Conservation (phyloP, 164 flowering plant species). For the grape (Vitis vinifera) region DNA sequence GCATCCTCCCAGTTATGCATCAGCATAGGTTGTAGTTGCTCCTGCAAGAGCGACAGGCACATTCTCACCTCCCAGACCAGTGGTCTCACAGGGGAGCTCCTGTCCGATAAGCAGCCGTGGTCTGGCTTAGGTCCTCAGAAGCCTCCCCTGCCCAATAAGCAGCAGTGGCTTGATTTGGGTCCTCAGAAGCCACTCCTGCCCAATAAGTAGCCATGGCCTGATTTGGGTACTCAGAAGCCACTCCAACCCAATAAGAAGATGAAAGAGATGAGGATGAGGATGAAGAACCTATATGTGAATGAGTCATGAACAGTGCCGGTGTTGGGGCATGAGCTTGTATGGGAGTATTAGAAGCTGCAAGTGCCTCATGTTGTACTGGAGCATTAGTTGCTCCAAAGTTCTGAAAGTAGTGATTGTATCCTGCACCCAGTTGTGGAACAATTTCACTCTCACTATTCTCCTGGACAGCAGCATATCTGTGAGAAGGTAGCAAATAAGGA, state of each 20-base stretch:
- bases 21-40: not conserved
- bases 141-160: too few species aligned
- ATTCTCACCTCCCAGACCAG: not conserved
- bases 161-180: not conserved
- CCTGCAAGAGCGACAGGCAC: not conserved
- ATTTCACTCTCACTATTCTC: not conserved
- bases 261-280: slow-evolving; percentile 1
- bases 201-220: slow-evolving; percentile 3
- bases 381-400: not conserved
- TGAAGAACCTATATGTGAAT: not conserved
- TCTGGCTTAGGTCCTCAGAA: too few species aligned
- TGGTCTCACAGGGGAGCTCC: not conserved
- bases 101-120: too few species aligned
- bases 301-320: not conserved
- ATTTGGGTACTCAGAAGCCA: slow-evolving; percentile 3
- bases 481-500: not conserved
- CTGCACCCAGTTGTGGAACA: not conserved
- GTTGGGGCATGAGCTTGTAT: slow-evolving; percentile 1
- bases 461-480: not conserved
- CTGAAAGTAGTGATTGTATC: not conserved
- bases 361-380: too few species aligned
- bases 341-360: not conserved
- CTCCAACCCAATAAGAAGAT: slow-evolving; percentile 10
- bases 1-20: not conserved
- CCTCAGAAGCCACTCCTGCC: slow-evolving; percentile 3